Percentiles rank a stretch among this genome's conserved stretches.
phyloP scores from a whole-genome alignment of 192 early-diverging fungal species.

The Kickxella alabastrina region DNA sequence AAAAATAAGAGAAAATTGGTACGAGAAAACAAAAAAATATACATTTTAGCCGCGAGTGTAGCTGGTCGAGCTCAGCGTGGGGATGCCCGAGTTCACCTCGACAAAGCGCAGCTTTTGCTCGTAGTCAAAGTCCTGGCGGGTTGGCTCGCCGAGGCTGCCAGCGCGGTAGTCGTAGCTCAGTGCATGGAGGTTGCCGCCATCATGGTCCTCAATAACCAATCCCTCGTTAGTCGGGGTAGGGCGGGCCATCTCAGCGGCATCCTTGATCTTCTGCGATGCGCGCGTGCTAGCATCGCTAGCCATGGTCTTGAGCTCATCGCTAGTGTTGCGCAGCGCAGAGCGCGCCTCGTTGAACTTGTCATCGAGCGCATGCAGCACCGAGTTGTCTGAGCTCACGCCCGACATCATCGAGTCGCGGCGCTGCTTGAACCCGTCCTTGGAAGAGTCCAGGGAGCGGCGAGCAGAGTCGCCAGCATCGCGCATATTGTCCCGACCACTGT shows the following conservation, averaged over 20 bases:
- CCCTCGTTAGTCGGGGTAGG: conserved; percentile 27
- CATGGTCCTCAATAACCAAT: conserved; percentile 3
- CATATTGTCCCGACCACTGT: not conserved
- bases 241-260: conserved; percentile 8
- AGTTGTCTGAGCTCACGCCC: conserved; percentile 2
- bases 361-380: conserved; percentile 32
- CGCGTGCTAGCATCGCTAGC: conserved; percentile 17
- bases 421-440: too few species aligned
- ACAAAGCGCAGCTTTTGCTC: conserved; percentile 21
- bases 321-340: conserved; percentile 13
- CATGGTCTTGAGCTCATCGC: conserved; percentile 23
- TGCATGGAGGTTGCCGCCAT: too few species aligned
- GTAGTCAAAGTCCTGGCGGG: not conserved
- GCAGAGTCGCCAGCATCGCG: conserved; percentile 7
- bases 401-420: conserved; percentile 31
- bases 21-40: not conserved
- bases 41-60: not conserved
- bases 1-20: too few species aligned
- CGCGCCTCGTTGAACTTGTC: conserved; percentile 40
- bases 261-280: conserved; percentile 12
- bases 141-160: too few species aligned
- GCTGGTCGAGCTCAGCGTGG: conserved; percentile 19
- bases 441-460: not conserved
- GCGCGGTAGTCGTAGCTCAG: too few species aligned
- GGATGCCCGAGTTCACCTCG: conserved; percentile 35